Evolutionary conservation across 352 stramenopile genomes (phyloP).

Genomic region (Phytophthora fragariaefolia): DNA sequence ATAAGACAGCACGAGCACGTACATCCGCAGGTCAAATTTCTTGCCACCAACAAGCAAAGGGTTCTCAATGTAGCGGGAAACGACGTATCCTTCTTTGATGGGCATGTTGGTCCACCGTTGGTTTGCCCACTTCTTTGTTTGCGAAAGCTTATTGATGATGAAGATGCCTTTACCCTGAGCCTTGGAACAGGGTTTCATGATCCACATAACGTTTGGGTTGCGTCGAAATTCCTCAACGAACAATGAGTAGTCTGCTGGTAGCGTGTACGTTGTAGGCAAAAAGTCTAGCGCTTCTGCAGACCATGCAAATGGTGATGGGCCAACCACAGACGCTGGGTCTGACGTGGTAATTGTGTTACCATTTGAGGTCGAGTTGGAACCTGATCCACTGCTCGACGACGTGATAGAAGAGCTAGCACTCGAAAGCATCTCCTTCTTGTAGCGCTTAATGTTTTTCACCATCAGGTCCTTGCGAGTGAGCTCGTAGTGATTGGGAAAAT

Average conservation of each 20-base stretch:
- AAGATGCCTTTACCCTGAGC: slow-evolving; percentile 94
- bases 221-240: slow-evolving; percentile 92
- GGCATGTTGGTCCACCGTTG: slow-evolving; percentile 69
- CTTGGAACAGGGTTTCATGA: slow-evolving; percentile 93
- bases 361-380: not conserved
- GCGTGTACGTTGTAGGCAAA: slow-evolving; percentile 91
- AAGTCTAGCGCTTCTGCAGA: slow-evolving; percentile 67
- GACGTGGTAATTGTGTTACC: not conserved
- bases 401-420: too few species aligned
- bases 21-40: slow-evolving; percentile 95
- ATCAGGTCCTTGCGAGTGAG: slow-evolving; percentile 94
- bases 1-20: slow-evolving; percentile 92
- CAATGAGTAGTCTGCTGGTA: slow-evolving; percentile 93
- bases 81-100: slow-evolving; percentile 88
- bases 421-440: slow-evolving; percentile 66
- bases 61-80: slow-evolving; percentile 92
- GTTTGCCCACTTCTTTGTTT: slow-evolving; percentile 93
- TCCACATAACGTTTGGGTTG: slow-evolving; percentile 92
- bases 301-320: not conserved
- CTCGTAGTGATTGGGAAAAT: slow-evolving; percentile 93
- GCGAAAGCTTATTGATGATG: slow-evolving; percentile 93
- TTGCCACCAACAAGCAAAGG: slow-evolving; percentile 92
- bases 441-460: slow-evolving; percentile 95
- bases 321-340: not conserved
- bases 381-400: not conserved